Evolutionary conservation across 2,329 filamentous ascomycete genomes (phyloP).

Genomic region (Fusarium algeriense): DNA sequence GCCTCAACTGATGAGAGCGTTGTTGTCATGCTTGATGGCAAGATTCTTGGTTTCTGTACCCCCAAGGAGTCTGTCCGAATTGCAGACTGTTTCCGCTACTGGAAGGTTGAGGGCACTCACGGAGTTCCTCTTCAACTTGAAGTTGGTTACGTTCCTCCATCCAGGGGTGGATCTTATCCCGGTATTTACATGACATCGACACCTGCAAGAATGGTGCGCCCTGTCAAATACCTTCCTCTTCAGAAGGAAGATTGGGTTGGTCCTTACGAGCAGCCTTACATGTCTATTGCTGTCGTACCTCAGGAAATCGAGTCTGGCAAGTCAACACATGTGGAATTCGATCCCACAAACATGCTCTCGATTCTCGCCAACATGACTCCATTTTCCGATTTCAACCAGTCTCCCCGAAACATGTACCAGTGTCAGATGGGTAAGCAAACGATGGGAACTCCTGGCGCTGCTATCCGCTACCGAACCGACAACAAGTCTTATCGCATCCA

Average conservation of each 20-base stretch:
- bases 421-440: constrained; percentile 99
- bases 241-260: constrained; percentile 90
- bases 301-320: constrained; percentile 88
- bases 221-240: constrained; percentile 90
- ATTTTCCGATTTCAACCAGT: constrained; percentile 99
- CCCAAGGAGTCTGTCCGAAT: constrained; percentile 85
- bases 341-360: constrained; percentile 95
- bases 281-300: constrained; percentile 95
- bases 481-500: constrained; percentile 97
- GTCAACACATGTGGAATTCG: constrained; percentile 92
- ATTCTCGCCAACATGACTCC: constrained; percentile 99
- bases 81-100: constrained; percentile 88
- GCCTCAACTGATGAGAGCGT: constrained; percentile 86
- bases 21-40: constrained; percentile 89
- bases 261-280: constrained; percentile 95
- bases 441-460: constrained; percentile 95
- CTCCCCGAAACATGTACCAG: constrained; percentile 98
- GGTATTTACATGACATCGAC: constrained; percentile 94
- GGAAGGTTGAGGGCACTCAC: constrained; percentile 92
- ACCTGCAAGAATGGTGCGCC: constrained; percentile 86
- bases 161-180: constrained; percentile 92
- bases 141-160: constrained; percentile 90
- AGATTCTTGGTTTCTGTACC: constrained; percentile 89
- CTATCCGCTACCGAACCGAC: constrained; percentile 88
- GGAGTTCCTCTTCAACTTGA: constrained; percentile 86